These are phyloP conservation scores for Penicillium paradoxum DNA, from an alignment of 495 filamentous ascomycete species.

Conservation along the genomic window DNA sequence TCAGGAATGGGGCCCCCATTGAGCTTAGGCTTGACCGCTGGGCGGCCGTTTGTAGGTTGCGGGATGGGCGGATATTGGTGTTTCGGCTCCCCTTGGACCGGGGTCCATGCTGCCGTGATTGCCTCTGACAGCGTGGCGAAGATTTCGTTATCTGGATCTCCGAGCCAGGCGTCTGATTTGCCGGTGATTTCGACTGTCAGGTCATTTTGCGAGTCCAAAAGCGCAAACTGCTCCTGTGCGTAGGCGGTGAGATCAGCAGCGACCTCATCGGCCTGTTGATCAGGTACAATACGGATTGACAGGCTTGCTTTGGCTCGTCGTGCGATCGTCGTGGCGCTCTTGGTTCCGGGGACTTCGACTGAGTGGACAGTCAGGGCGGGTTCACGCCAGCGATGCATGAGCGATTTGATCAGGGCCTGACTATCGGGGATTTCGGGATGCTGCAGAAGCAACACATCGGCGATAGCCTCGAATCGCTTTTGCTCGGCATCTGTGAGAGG, in stretches of 20 bases:
- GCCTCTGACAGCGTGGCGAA: constrained; percentile 86
- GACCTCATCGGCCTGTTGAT: constrained; percentile 76
- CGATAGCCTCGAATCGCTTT: constrained; percentile 77
- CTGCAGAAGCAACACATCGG: constrained; percentile 63
- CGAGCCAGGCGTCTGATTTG: constrained; percentile 93
- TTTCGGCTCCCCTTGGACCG: constrained; percentile 24
- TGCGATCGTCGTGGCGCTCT: constrained; percentile 77
- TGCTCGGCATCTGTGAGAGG: constrained; percentile 71
- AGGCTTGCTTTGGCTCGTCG: constrained; percentile 77
- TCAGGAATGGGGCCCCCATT: constrained; percentile 7
- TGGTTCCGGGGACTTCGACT: constrained; percentile 63
- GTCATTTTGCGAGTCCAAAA: constrained; percentile 71
- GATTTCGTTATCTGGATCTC: constrained; percentile 84
- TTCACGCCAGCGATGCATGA: constrained; percentile 95
- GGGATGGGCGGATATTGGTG: constrained; percentile 31
- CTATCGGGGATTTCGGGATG: constrained; percentile 63
- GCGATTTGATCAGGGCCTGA: constrained; percentile 63
- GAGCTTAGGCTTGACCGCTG: constrained; percentile 14
- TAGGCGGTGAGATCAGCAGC: constrained; percentile 60
- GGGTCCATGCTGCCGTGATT: constrained; percentile 73
- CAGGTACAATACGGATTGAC: constrained; percentile 87
- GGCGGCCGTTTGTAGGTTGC: constrained; percentile 8
- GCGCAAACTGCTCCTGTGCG: constrained; percentile 64
- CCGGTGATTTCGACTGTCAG: constrained; percentile 82
- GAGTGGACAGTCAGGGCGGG: constrained; percentile 91